Conservation (phyloP, 192 early-diverging fungal genomes). For the Coemansia sp. region DNA sequence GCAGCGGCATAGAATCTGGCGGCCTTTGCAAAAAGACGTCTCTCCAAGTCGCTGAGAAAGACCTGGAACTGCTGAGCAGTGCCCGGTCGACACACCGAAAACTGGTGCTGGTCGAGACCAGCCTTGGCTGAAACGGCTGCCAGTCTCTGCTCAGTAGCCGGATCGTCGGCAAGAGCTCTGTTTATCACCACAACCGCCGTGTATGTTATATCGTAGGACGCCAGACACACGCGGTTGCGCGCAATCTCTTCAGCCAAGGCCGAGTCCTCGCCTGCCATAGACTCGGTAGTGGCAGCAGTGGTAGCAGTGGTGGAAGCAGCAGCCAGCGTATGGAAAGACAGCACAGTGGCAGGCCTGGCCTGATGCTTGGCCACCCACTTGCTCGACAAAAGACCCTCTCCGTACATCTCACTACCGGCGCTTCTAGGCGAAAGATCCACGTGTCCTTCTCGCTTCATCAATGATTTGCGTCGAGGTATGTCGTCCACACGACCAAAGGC, state of each 20-base stretch:
- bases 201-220: constrained; percentile 27
- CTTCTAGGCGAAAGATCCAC: neutral
- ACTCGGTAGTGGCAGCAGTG: too few species aligned
- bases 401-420: neutral
- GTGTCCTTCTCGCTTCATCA: neutral
- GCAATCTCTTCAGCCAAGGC: constrained; percentile 27
- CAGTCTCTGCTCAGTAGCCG: constrained; percentile 6
- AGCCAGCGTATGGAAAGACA: constrained; percentile 33
- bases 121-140: constrained; percentile 8
- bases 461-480: constrained; percentile 26
- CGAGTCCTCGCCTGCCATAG: constrained; percentile 12
- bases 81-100: constrained; percentile 32
- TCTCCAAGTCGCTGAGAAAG: constrained; percentile 23
- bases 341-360: constrained; percentile 18
- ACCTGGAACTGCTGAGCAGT: constrained; percentile 25
- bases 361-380: constrained; percentile 3
- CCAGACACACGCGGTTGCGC: constrained; percentile 43
- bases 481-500: constrained; percentile 29
- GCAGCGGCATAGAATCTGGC: constrained; percentile 24
- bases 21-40: constrained; percentile 10
- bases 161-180: constrained; percentile 12
- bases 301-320: neutral
- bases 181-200: constrained; percentile 26
- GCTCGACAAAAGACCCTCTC: constrained; percentile 15
- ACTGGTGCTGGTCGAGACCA: constrained; percentile 24